These are phyloP conservation scores for Penicillium thymicola DNA, from an alignment of 2,329 filamentous ascomycete genomes.

Conservation along the genomic window DNA sequence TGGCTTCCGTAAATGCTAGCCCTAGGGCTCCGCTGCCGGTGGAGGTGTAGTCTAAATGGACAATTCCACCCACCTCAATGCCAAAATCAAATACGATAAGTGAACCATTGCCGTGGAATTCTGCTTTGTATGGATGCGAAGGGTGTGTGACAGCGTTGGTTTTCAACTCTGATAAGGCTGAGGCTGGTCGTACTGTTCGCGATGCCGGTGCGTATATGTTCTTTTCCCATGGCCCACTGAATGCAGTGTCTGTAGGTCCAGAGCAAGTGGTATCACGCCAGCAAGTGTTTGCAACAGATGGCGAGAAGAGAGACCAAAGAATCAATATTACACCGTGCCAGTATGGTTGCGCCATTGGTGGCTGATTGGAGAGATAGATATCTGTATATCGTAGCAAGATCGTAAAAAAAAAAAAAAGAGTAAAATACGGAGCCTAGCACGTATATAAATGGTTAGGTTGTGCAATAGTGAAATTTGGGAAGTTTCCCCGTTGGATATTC, in stretches of 20 bases:
- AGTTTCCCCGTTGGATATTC: not conserved
- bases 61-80: slow-evolving; percentile 56
- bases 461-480: not conserved
- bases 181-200: slow-evolving; percentile 49
- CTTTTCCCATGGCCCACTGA: slow-evolving; percentile 56
- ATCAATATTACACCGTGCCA: slow-evolving; percentile 12
- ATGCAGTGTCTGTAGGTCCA: slow-evolving; percentile 49
- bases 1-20: slow-evolving; percentile 49
- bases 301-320: slow-evolving; percentile 15
- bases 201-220: slow-evolving; percentile 57
- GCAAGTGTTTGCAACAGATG: slow-evolving; percentile 37
- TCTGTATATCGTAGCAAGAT: not conserved
- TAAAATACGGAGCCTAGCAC: not conserved
- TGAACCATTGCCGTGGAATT: slow-evolving; percentile 48
- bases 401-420: not conserved
- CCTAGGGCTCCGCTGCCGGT: slow-evolving; percentile 41
- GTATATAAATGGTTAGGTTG: not conserved
- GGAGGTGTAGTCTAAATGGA: slow-evolving; percentile 50
- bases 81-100: slow-evolving; percentile 59
- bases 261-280: slow-evolving; percentile 57
- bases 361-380: not conserved
- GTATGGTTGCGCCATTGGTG: slow-evolving; percentile 12
- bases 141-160: slow-evolving; percentile 22
- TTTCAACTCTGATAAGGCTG: slow-evolving; percentile 40
- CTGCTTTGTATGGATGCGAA: slow-evolving; percentile 29